These are phyloP conservation scores for Williopsis jadinii DNA, from an alignment of 1,139 yeast genomes.

Conservation along the genomic window DNA sequence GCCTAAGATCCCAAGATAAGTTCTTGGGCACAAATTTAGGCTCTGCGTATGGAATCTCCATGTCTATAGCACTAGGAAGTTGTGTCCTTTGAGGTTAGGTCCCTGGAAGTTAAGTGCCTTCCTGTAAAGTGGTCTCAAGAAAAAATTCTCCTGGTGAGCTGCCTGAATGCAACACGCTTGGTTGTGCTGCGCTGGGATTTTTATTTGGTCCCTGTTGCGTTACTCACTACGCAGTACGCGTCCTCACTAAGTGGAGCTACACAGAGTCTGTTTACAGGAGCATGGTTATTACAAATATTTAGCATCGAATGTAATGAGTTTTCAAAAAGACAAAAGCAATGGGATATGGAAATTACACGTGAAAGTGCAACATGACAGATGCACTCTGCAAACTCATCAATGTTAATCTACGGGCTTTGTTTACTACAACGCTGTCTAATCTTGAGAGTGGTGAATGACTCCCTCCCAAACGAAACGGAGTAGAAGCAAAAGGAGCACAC, in stretches of 20 bases:
- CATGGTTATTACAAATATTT: too few relatives aligned
- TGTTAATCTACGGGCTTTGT: constrained; percentile 14
- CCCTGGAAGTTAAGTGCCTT: too few relatives aligned
- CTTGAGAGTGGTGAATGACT: not conserved
- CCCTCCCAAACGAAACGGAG: too few relatives aligned
- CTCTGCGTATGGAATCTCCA: constrained; percentile 3
- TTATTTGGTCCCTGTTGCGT: not conserved
- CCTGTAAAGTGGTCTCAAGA: too few relatives aligned
- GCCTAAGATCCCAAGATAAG: constrained; percentile 3
- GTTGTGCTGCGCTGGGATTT: too few relatives aligned
- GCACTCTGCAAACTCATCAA: constrained; percentile 14
- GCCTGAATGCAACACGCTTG: too few relatives aligned
- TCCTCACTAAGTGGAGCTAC: too few relatives aligned
- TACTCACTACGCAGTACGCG: not conserved
- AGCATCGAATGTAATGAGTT: constrained; percentile 8
- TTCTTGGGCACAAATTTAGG: constrained; percentile 6
- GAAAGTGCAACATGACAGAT: not conserved
- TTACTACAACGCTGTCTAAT: constrained; percentile 9
- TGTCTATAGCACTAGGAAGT: not conserved
- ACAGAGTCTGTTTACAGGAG: too few relatives aligned
- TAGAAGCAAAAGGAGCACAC: too few relatives aligned
- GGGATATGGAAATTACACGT: too few relatives aligned
- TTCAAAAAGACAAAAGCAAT: constrained; percentile 9
- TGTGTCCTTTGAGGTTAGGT: too few relatives aligned
- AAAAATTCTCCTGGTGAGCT: too few relatives aligned